Percentiles rank a stretch among this genome's conserved stretches.
These are phyloP conservation scores for Ogataea allantospora DNA, from an alignment of 805 yeast species.

Conservation along the genomic window DNA sequence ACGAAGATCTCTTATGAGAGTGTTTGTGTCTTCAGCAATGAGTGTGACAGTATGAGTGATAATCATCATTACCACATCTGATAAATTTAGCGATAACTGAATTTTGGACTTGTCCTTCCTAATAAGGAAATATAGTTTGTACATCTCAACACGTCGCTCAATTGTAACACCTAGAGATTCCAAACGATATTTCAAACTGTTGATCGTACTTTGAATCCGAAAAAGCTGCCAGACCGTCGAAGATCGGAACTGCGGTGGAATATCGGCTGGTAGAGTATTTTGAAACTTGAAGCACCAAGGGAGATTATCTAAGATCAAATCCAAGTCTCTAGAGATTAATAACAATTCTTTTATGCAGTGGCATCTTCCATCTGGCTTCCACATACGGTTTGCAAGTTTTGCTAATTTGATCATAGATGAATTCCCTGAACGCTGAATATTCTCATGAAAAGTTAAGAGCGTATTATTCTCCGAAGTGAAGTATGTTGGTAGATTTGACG, in stretches of 20 bases:
- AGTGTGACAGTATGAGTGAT: too few species aligned
- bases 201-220: conserved; percentile 22
- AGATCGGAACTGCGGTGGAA: conserved; percentile 17
- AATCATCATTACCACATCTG: too few species aligned
- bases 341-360: background rate
- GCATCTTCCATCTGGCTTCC: conserved; percentile 12
- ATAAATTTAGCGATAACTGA: too few species aligned
- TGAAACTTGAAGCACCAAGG: conserved; percentile 9
- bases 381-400: conserved; percentile 19
- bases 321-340: conserved; percentile 3
- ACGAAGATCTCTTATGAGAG: background rate
- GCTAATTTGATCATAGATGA: conserved; percentile 8
- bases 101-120: too few species aligned
- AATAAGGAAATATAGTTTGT: too few species aligned
- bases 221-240: conserved; percentile 26
- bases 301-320: background rate
- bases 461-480: too few species aligned
- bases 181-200: conserved; percentile 17
- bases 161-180: background rate
- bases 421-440: conserved; percentile 13
- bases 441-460: too few species aligned
- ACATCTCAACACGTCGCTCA: too few species aligned
- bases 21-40: too few species aligned
- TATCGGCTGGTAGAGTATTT: background rate
- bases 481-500: too few species aligned